These are phyloP conservation scores for Eucalyptus tenuipes DNA, from an alignment of 345 rosid genomes.

Conservation along the genomic window DNA sequence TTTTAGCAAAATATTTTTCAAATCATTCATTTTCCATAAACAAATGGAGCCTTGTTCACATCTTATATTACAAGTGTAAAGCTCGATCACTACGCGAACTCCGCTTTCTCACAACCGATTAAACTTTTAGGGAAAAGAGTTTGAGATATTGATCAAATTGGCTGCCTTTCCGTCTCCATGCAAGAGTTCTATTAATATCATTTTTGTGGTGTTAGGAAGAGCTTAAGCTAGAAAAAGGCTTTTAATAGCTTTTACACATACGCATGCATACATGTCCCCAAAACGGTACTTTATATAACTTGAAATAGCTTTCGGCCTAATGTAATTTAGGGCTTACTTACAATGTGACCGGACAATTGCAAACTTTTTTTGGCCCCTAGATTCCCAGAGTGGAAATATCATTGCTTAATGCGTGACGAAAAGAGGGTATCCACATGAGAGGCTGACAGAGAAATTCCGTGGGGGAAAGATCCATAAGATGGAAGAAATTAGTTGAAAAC, in stretches of 20 bases:
- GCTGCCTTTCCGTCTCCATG: background rate
- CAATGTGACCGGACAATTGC: background rate
- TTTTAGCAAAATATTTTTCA: rapidly evolving
- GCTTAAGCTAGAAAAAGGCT: background rate
- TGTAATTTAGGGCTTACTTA: background rate
- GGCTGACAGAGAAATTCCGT: background rate
- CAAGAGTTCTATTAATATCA: background rate
- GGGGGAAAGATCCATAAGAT: background rate
- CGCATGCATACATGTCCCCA: background rate
- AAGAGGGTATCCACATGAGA: background rate
- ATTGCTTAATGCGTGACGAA: background rate
- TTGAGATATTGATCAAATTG: background rate
- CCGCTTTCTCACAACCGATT: background rate
- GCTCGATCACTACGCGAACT: rapidly evolving
- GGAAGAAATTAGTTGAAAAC: background rate
- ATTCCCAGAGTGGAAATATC: background rate
- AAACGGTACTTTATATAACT: background rate
- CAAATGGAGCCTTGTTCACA: rapidly evolving
- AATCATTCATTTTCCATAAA: rapidly evolving
- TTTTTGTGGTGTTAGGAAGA: background rate
- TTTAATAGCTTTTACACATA: background rate
- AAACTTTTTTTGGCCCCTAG: background rate
- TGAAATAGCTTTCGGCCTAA: background rate
- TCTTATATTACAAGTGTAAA: background rate
- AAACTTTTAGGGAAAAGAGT: background rate